Base-by-base conservation (phyloP, 306 rosid species). In the Purshia tridentata region DNA sequence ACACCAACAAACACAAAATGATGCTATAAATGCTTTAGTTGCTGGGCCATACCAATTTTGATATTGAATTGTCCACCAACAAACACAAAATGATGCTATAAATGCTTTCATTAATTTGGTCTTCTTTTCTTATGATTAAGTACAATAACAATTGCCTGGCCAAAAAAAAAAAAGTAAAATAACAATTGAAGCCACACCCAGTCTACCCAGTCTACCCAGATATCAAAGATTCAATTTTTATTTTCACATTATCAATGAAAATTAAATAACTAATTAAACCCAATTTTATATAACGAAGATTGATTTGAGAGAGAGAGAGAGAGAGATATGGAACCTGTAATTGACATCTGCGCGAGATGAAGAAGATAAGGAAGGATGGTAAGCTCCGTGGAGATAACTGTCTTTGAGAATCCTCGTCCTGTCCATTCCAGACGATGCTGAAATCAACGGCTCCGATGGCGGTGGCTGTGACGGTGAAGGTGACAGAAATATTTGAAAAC, bases 311-410 rank as follows among this genome's bases (percentile, higher is more conserved):
- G 19, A 48, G 39, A 15, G 8, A 65, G 35, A 77, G 40, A 39
- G 76, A 60, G 59, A 81, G 72, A 22, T 61, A 59, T 63, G 18
- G 77, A 49, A 91, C 96, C 98, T 94, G 94, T 94, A 94, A 82
- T 61, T 79, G 77, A 94, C 97, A 81, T 91, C 97, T 57, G 95
- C 78, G 40, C 62, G 89, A 67, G 96, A 86, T 75, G 86, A 82
- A 73, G 77, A 78, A 20, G 83, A 81, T 19, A 71, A 23, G 42
- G 86, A 77, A 41, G 73, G 76, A 13, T 66, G 74, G 66, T 75
- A 81, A 81, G 65, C 74, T 54, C 69, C 83, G 59, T 44, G 57
- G 35, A 62, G 42, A 70, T 77, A 80, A 50, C 74, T 81, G 18
- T 71, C 90, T 69, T 82, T 76, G 69, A 70, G 41, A n/a, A 41